Evolutionary conservation across 257 asterid genomes (phyloP).

Genomic region (Handroanthus guayacan): DNA sequence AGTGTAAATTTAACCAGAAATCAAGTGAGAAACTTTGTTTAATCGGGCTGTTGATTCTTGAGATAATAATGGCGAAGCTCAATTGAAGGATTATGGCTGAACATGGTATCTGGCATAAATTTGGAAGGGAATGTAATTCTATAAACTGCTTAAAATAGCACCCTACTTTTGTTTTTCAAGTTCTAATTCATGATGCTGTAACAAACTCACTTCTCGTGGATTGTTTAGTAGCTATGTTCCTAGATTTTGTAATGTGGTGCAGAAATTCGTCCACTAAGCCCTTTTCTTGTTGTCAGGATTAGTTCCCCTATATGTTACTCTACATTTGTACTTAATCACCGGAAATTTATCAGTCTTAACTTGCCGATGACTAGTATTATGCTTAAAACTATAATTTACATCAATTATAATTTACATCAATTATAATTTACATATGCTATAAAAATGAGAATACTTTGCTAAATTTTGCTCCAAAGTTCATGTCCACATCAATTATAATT

Average conservation of each 20-base stretch:
- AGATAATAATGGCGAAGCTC: neutral
- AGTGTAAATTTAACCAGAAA: neutral
- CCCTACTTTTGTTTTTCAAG: neutral
- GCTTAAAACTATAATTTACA: neutral
- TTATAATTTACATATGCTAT: no score
- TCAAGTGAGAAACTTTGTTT: neutral
- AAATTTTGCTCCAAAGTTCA: neutral
- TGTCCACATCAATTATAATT: neutral
- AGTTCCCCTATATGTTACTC: neutral
- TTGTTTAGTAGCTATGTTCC: neutral
- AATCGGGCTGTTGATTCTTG: neutral
- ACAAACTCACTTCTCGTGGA: neutral
- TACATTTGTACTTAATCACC: neutral
- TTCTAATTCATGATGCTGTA: conserved; percentile 5
- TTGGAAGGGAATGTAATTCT: neutral
- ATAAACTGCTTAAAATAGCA: neutral
- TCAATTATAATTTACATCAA: no score
- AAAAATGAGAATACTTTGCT: neutral
- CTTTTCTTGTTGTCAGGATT: neutral
- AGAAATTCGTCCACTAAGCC: neutral
- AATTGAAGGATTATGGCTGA: neutral
- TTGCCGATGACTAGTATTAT: neutral
- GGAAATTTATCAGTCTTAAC: neutral
- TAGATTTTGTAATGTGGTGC: neutral
- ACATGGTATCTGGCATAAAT: neutral